Evolutionary conservation across 768 basidiomycete genomes (phyloP).

Genomic region (Leccinum variicolor): DNA sequence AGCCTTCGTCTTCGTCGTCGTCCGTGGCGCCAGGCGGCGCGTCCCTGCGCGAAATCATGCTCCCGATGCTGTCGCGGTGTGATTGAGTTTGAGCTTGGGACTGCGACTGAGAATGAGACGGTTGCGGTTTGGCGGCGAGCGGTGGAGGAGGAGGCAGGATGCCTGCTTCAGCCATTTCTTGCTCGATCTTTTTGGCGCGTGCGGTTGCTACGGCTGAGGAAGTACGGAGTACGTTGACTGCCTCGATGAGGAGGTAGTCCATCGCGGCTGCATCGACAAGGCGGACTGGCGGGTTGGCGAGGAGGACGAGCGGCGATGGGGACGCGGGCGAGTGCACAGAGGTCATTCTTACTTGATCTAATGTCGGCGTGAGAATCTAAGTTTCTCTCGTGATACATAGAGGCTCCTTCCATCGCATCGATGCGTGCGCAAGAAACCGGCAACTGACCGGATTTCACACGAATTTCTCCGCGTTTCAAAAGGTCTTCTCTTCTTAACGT

Average conservation of each 20-base stretch:
- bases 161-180: slow-evolving; percentile 77
- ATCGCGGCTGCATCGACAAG: slow-evolving; percentile 66
- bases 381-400: too few relatives aligned
- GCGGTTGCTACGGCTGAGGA: slow-evolving; percentile 72
- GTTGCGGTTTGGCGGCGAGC: slow-evolving; percentile 34
- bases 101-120: background rate
- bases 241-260: slow-evolving; percentile 86
- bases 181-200: slow-evolving; percentile 65
- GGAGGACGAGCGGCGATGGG: slow-evolving; percentile 36
- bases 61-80: slow-evolving; percentile 35
- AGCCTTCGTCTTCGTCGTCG: slow-evolving; percentile 74
- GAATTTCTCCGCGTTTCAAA: background rate
- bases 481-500: too few relatives aligned
- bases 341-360: background rate
- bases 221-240: slow-evolving; percentile 67
- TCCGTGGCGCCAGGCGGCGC: background rate
- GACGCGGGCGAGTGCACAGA: slow-evolving; percentile 29
- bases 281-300: slow-evolving; percentile 62
- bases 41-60: slow-evolving; percentile 17
- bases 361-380: too few relatives aligned
- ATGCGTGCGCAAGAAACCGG: background rate
- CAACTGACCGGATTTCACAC: background rate
- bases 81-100: background rate
- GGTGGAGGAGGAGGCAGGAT: slow-evolving; percentile 55
- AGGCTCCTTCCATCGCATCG: too few relatives aligned